Conservation (phyloP, 2,329 filamentous ascomycete species). For the Fusarium acutatum region DNA sequence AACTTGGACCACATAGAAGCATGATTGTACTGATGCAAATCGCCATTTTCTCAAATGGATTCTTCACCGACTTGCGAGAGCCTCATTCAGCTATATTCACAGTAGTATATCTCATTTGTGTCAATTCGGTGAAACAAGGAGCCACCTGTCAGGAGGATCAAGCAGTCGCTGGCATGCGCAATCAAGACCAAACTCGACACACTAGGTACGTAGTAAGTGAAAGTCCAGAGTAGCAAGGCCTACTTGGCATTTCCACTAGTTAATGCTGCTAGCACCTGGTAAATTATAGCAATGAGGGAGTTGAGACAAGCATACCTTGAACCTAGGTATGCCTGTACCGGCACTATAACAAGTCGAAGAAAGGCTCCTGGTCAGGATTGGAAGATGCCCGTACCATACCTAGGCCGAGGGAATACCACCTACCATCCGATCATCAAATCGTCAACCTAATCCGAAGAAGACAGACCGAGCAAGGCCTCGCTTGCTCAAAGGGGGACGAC, state of each 20-base stretch:
- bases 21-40: background rate
- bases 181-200: background rate
- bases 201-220: background rate
- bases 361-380: slow-evolving; percentile 19
- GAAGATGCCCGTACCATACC: slow-evolving; percentile 10
- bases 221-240: slow-evolving; percentile 2
- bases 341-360: slow-evolving; percentile 1
- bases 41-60: background rate
- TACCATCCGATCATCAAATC: slow-evolving; percentile 32
- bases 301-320: slow-evolving; percentile 35
- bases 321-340: background rate
- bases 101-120: background rate
- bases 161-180: slow-evolving; percentile 20
- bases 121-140: slow-evolving; percentile 3
- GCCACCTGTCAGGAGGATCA: background rate
- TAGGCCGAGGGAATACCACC: slow-evolving; percentile 29
- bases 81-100: slow-evolving; percentile 16
- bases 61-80: slow-evolving; percentile 2
- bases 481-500: background rate
- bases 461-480: slow-evolving; percentile 1
- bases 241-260: background rate
- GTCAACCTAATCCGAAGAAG: slow-evolving; percentile 15
- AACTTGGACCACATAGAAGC: background rate
- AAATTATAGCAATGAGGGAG: slow-evolving; percentile 39
- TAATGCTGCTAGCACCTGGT: slow-evolving; percentile 13